These are phyloP conservation scores for Monosporascus sp. DNA, from an alignment of 2,329 filamentous ascomycete genomes.

Conservation along the genomic window DNA sequence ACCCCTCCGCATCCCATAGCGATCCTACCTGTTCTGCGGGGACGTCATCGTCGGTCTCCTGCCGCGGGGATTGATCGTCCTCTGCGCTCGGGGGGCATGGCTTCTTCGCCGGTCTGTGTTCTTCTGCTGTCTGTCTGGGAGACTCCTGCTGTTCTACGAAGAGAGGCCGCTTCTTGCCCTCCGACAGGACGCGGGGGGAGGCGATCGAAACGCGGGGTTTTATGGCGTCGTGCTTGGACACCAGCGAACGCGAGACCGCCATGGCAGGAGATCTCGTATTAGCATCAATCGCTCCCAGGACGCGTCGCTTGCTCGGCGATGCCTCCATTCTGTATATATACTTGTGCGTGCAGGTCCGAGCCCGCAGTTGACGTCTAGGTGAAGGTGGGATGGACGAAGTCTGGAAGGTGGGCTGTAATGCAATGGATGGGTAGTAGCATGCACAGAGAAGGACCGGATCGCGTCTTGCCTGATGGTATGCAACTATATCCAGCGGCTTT, in stretches of 20 bases:
- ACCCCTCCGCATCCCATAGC: too few relatives aligned
- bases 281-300: slow-evolving; percentile 20
- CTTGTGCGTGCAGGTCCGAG: not conserved
- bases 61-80: not conserved
- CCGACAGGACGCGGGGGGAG: slow-evolving; percentile 1
- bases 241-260: slow-evolving; percentile 4
- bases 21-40: not conserved
- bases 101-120: slow-evolving; percentile 15
- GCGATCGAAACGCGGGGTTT: slow-evolving; percentile 7
- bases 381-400: too few relatives aligned
- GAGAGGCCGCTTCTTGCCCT: slow-evolving; percentile 13
- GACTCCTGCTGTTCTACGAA: slow-evolving; percentile 6
- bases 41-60: slow-evolving; percentile 1
- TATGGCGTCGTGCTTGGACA: slow-evolving; percentile 11
- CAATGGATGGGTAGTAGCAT: too few relatives aligned
- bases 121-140: slow-evolving; percentile 1
- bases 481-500: too few relatives aligned
- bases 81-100: slow-evolving; percentile 10
- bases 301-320: slow-evolving; percentile 26
- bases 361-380: too few relatives aligned
- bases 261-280: slow-evolving; percentile 20
- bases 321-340: slow-evolving; percentile 15
- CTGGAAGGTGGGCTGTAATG: too few relatives aligned
- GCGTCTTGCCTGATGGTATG: too few relatives aligned
- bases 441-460: too few relatives aligned